These are phyloP conservation scores for Colletotrichum liaoningense DNA, from an alignment of 2,329 filamentous ascomycete genomes.

Conservation along the genomic window DNA sequence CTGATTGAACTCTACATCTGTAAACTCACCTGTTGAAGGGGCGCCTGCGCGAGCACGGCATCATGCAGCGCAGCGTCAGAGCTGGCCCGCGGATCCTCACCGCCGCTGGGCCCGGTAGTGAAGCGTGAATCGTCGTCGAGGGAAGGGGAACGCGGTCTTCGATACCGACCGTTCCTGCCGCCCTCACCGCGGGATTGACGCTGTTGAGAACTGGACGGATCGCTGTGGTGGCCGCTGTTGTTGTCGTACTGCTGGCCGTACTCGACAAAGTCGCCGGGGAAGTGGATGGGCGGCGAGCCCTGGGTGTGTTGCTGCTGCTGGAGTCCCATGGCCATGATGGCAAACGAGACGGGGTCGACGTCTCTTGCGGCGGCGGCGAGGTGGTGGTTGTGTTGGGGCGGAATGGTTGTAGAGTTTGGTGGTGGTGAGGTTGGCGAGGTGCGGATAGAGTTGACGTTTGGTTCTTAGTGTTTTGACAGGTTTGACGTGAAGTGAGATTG, in stretches of 20 bases:
- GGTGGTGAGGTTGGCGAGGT: neutral
- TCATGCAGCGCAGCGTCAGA: constrained; percentile 29
- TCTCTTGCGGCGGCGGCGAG: neutral
- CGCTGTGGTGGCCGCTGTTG: constrained; percentile 2
- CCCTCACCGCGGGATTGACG: constrained; percentile 21
- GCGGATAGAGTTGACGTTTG: neutral
- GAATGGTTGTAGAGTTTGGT: neutral
- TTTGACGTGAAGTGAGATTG: neutral
- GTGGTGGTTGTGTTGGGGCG: neutral
- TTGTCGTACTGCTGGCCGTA: constrained; percentile 27
- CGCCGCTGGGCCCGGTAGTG: constrained; percentile 23
- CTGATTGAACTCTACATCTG: neutral
- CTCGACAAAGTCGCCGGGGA: constrained; percentile 31
- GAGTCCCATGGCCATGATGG: constrained; percentile 33
- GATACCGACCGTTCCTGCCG: constrained; percentile 26
- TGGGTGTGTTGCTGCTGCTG: constrained; percentile 29
- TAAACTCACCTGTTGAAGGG: constrained; percentile 28
- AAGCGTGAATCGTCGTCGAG: constrained; percentile 35
- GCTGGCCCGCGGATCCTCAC: constrained; percentile 11
- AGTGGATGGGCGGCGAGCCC: constrained; percentile 22
- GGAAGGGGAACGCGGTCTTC: constrained; percentile 29
- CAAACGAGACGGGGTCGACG: constrained; percentile 12
- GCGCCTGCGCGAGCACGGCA: constrained; percentile 32
- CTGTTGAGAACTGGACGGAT: neutral
- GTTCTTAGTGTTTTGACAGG: neutral